These are phyloP conservation scores for Mortierella sp. DNA, from an alignment of 371 early-diverging fungal species.

Conservation along the genomic window DNA sequence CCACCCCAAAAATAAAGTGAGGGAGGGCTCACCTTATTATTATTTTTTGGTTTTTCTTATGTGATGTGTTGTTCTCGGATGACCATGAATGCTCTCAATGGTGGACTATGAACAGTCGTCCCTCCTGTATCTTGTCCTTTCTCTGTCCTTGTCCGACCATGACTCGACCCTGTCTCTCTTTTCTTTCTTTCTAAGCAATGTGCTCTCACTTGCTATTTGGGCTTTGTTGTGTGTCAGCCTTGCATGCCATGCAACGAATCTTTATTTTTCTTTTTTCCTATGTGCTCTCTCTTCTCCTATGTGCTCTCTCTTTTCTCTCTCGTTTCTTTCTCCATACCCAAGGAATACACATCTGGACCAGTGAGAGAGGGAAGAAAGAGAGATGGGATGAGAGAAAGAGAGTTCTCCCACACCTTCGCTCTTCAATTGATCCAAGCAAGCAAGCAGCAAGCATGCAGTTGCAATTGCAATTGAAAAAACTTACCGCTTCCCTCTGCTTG, in stretches of 20 bases:
- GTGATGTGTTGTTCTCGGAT: neutral
- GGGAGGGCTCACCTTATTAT: neutral
- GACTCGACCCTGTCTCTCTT: slow-evolving; percentile 2
- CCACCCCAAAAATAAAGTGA: slow-evolving; percentile 1
- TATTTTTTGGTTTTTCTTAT: neutral
- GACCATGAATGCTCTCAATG: slow-evolving; percentile 14
- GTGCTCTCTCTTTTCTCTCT: neutral
- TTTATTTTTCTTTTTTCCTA: neutral
- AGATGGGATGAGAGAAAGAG: too few species aligned
- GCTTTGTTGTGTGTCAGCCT: slow-evolving; percentile 9
- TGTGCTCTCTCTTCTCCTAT: neutral
- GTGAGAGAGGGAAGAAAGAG: too few species aligned
- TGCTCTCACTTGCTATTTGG: neutral
- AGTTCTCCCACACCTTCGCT: neutral
- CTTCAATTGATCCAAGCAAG: neutral
- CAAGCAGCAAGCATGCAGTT: neutral
- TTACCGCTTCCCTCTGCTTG: too few species aligned
- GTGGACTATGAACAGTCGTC: neutral
- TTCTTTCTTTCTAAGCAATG: neutral
- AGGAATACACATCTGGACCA: too few species aligned
- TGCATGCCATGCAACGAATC: slow-evolving; percentile 8
- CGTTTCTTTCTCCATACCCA: neutral
- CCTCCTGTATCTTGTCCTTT: neutral
- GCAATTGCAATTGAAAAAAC: too few species aligned
- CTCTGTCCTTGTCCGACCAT: neutral